Evolutionary conservation across 768 basidiomycete genomes (phyloP), one percentile per base, ranked within the genome.

Genomic region (Strobilomyces echinocephalus): DNA sequence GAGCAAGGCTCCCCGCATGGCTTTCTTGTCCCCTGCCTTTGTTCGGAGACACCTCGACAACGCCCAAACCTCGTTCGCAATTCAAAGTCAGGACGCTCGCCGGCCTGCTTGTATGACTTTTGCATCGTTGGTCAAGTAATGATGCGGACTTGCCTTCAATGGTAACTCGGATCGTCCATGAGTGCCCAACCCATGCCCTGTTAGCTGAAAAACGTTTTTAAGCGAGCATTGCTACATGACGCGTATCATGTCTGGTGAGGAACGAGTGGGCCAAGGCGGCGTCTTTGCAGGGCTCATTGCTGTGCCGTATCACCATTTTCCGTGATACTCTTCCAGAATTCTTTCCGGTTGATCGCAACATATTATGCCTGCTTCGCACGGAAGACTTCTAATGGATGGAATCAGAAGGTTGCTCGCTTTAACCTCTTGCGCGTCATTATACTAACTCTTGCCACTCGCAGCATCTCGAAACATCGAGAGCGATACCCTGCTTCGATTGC

Each of bases 1-100:
- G 48, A 51, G 55, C 41, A 54, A 34, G 51, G 39, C 54, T 33
- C 46, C 50, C 48, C 49, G 58, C 60, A 56, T 60, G 64, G 61
- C 55, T 60, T 59, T 56, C 64, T 52, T 28, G 60, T 63, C 56
- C 50, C 57, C 45, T 54, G 58, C 63, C 30, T 61, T 58, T 57
- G 55, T 61, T 48, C 41, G 58, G 56, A 56, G 50, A 58, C 50
- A 59, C 49, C 46, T 51, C 66, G 48, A 56, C 63, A 61, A 65
- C 49, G 56, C 58, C 64, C 55, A 56, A 55, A 53, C 66, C 63
- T 70, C 63, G 49, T 66, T 59, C 65, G 61, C 57, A 56, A 60
- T 65, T 57, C 67, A 64, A 65, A 57, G 56, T 59, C 66, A 62
- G 56, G 57, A 54, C 57, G 50, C 10, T 58, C 51, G 43, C 46